These are phyloP conservation scores for Tuctoria greenei DNA, from an alignment of 176 grass and related monocot genomes.

Conservation along the genomic window DNA sequence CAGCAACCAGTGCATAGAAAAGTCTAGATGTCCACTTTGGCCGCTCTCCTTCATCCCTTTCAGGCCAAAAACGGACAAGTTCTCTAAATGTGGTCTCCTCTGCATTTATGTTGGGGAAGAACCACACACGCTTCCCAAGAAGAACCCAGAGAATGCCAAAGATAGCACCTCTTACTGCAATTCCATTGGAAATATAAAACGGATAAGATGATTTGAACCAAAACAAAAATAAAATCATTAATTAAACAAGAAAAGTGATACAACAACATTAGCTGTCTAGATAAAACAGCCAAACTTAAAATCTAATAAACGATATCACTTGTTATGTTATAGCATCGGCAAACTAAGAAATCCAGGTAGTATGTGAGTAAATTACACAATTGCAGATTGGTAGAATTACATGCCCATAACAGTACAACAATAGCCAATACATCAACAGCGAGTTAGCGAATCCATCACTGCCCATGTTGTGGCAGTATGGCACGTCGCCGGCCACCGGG, in stretches of 20 bases:
- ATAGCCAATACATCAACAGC: not conserved
- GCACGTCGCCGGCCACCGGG: too few species aligned
- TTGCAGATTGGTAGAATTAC: not conserved
- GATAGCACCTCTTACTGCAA: conserved; percentile 81
- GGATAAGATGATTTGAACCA: not conserved
- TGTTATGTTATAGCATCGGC: conserved; percentile 15
- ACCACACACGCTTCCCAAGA: conserved; percentile 94
- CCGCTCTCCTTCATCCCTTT: conserved; percentile 81
- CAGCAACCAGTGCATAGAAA: conserved; percentile 63
- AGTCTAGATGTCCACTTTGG: conserved; percentile 91
- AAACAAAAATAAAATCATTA: not conserved
- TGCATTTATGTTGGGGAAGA: conserved; percentile 99
- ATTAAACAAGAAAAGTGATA: not conserved
- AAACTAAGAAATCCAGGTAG: conserved; percentile 9
- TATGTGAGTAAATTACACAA: not conserved
- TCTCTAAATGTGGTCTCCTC: conserved; percentile 99
- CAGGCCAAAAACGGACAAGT: conserved; percentile 87
- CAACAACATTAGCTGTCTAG: not conserved
- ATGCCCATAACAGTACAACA: not conserved
- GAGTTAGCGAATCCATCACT: not conserved
- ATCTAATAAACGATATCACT: not conserved
- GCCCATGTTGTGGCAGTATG: too few species aligned
- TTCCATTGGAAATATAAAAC: conserved; percentile 26
- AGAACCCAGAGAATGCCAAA: conserved; percentile 81
- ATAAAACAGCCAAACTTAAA: not conserved